Evolutionary conservation across 345 rosid genomes (phyloP), one percentile per base, ranked within the genome.

Genomic region (Erodium maritimum): DNA sequence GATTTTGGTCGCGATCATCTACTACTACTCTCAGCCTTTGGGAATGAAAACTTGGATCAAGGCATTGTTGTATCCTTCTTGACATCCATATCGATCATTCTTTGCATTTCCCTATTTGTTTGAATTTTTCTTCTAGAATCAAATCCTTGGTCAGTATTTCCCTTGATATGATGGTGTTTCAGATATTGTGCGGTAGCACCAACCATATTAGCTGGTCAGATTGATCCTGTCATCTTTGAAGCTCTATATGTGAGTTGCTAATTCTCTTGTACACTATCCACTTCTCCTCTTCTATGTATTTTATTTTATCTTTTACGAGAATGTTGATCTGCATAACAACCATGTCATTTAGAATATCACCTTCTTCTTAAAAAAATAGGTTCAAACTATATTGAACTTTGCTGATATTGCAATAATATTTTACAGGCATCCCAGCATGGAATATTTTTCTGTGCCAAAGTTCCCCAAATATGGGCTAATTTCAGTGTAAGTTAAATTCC

Each of bases 351-450:
- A 29, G 37, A 42, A 14, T 51, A 51, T 51, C n/a, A 20, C 18
- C 45, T 29, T 21, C 21, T 25, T 25, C 9, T 11, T 29, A 29
- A 21, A 53, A 53, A 17, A 16, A 11, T 54, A 7, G 17, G 17
- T 55, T 19, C 10, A 5, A 1, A 56, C 19, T 51, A 56, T 14
- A 23, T 48, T 60, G 51, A 56, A 9, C 42, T 37, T 59, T 25
- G 51, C 21, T 65, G 20, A 59, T 33, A 23, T 50, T 34, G 37
- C 25, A 55, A 65, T 46, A 22, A 60, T 63, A 51, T 54, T 18
- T 62, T 79, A 61, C 89, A 91, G 98, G 94, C 88, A 55, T 93
- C 91, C 50, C 99, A 93, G 63, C 99, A 93, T 79, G 96, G 89
- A 10, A 78, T 89, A 23, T 93, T 93, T 69, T 86, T 93, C 71